Conservation (phyloP, 768 basidiomycete genomes). For the Tricholoma bakamatsutake region DNA sequence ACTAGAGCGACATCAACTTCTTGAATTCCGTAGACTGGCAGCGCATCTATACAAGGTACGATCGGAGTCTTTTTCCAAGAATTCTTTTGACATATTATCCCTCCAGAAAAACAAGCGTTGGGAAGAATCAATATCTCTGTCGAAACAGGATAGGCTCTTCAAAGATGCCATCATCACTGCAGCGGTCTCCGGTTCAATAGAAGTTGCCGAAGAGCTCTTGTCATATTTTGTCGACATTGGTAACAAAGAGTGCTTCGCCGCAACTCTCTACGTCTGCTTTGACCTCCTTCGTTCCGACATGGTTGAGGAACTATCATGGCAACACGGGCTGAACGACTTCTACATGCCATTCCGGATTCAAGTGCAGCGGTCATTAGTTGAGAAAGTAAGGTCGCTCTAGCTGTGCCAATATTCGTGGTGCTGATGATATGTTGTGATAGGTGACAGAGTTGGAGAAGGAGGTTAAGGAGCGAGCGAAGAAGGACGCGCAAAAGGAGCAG, state of each 20-base stretch:
- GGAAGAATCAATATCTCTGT: slow-evolving; percentile 94
- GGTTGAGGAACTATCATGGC: slow-evolving; percentile 95
- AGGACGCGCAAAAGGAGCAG: slow-evolving; percentile 84
- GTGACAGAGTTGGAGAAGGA: slow-evolving; percentile 81
- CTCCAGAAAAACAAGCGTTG: slow-evolving; percentile 86
- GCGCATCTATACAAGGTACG: slow-evolving; percentile 92
- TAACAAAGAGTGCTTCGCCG: slow-evolving; percentile 96
- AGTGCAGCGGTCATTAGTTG: slow-evolving; percentile 70
- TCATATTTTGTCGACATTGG: slow-evolving; percentile 98
- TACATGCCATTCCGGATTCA: slow-evolving; percentile 97
- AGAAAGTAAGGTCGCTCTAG: slow-evolving; percentile 45
- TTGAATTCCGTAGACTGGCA: slow-evolving; percentile 93
- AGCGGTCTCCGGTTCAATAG: slow-evolving; percentile 73
- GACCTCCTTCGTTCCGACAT: slow-evolving; percentile 91
- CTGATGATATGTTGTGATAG: slow-evolving; percentile 28
- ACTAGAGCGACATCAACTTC: slow-evolving; percentile 82
- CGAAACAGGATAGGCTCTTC: slow-evolving; percentile 95
- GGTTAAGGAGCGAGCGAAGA: slow-evolving; percentile 81
- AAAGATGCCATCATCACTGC: slow-evolving; percentile 96
- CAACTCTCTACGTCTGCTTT: slow-evolving; percentile 86
- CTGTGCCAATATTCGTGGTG: not conserved
- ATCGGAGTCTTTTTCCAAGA: not conserved
- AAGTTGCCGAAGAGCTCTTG: slow-evolving; percentile 91
- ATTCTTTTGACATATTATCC: not conserved
- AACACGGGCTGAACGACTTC: slow-evolving; percentile 93